These are phyloP conservation scores for Ceratocystiopsis brevicomis DNA, from an alignment of 2,329 filamentous ascomycete species.

Conservation along the genomic window DNA sequence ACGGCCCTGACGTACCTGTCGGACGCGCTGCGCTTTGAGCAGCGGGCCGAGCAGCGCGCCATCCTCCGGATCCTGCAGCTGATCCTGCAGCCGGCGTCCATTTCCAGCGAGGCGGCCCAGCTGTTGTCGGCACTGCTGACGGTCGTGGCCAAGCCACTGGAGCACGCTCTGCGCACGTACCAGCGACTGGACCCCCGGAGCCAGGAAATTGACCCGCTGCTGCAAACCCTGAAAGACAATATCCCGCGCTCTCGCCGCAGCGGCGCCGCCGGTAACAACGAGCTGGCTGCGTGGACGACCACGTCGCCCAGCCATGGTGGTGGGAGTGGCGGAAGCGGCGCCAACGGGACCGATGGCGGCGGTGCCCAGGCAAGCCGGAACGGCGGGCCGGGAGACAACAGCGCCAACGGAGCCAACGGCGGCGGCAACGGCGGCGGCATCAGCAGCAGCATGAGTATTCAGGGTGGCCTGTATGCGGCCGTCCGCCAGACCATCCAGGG, in stretches of 20 bases:
- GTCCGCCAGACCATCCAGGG: slow-evolving; percentile 42
- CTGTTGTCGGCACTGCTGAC: slow-evolving; percentile 56
- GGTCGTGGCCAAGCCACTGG: slow-evolving; percentile 49
- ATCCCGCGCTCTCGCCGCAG: slow-evolving; percentile 41
- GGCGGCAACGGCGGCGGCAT: not conserved
- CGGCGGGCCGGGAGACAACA: not conserved
- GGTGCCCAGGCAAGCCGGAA: no score
- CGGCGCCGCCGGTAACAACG: slow-evolving; percentile 41
- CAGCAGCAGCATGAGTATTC: slow-evolving; percentile 10
- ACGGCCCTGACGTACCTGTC: slow-evolving; percentile 54
- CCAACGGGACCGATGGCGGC: no score
- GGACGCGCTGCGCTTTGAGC: slow-evolving; percentile 48
- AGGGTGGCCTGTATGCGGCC: slow-evolving; percentile 34
- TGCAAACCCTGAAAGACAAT: slow-evolving; percentile 43
- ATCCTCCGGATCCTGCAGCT: slow-evolving; percentile 55
- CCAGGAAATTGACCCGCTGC: slow-evolving; percentile 50
- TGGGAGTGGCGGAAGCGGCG: not conserved
- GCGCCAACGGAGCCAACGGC: no score
- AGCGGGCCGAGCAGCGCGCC: slow-evolving; percentile 43
- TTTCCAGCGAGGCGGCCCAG: slow-evolving; percentile 49
- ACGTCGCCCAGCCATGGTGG: not conserved
- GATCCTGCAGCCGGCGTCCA: slow-evolving; percentile 49
- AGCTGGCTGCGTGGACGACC: slow-evolving; percentile 47
- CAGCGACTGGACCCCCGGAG: slow-evolving; percentile 47
- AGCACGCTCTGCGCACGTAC: slow-evolving; percentile 46